Conservation (phyloP, 345 rosid species). For the Hibiscus mutabilis region DNA sequence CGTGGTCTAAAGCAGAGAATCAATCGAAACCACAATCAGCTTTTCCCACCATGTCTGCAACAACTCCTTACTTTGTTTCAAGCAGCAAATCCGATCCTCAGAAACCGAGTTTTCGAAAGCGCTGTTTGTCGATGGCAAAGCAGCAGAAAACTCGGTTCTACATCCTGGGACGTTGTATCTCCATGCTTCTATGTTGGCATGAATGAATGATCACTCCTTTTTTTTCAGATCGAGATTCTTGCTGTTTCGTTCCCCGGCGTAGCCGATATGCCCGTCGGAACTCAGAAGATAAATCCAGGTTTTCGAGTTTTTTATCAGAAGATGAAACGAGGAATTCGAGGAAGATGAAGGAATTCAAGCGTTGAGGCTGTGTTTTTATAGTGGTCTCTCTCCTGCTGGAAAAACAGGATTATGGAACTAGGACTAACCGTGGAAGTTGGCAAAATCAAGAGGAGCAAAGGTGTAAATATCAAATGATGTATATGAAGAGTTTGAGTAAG, state of each 20-base stretch:
- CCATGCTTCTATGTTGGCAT: slow-evolving; percentile 84
- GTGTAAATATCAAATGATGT: not conserved
- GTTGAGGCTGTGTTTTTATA: not conserved
- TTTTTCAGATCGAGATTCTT: not conserved
- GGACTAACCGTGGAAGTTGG: not conserved
- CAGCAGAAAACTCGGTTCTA: slow-evolving; percentile 78
- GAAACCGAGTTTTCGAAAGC: slow-evolving; percentile 35
- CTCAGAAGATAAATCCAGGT: too few species aligned
- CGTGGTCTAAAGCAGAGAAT: not conserved
- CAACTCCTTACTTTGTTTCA: slow-evolving; percentile 11
- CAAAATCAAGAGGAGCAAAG: not conserved
- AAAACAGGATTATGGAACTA: not conserved
- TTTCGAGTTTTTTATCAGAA: not conserved
- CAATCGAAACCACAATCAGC: too few species aligned
- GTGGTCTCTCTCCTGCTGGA: not conserved
- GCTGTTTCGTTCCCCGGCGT: not conserved
- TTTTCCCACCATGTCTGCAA: slow-evolving; percentile 23
- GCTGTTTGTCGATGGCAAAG: slow-evolving; percentile 51
- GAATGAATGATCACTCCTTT: slow-evolving; percentile 19
- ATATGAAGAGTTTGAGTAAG: too few species aligned
- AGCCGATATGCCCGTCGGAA: not conserved
- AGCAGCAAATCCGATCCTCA: slow-evolving; percentile 17
- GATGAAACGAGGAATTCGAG: not conserved
- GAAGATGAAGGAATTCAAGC: not conserved
- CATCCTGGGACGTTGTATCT: slow-evolving; percentile 68